Evolutionary conservation across 495 filamentous ascomycete genomes (phyloP).

Genomic region (Copromyces sp.): DNA sequence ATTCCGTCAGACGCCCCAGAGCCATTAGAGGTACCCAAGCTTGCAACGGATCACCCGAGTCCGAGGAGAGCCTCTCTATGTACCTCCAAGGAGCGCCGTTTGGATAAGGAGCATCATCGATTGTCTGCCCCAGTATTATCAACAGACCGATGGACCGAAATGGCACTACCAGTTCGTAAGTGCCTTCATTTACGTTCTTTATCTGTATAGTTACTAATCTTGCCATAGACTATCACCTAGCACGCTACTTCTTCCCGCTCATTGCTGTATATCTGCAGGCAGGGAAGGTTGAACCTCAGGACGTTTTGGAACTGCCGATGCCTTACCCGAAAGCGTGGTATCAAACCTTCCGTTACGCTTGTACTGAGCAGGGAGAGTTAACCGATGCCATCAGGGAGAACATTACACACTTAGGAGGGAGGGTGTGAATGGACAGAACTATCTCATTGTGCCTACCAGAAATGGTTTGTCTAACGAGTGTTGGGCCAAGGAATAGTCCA

Average conservation of each 20-base stretch:
- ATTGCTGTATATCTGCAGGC: slow-evolving; percentile 42
- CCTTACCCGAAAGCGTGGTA: slow-evolving; percentile 44
- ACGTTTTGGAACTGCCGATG: slow-evolving; percentile 45
- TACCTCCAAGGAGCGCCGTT: background rate
- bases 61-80: background rate
- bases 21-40: background rate
- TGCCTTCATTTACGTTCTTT: background rate
- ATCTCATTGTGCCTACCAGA: background rate
- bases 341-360: slow-evolving; percentile 39
- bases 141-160: slow-evolving; percentile 13
- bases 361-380: slow-evolving; percentile 39
- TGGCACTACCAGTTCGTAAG: slow-evolving; percentile 40
- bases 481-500: background rate
- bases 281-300: slow-evolving; percentile 37
- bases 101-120: background rate
- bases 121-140: background rate
- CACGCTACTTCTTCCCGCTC: slow-evolving; percentile 37
- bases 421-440: slow-evolving; percentile 19
- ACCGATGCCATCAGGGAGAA: slow-evolving; percentile 38
- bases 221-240: slow-evolving; percentile 38
- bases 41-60: background rate
- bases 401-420: slow-evolving; percentile 43
- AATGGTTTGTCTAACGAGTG: background rate
- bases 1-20: background rate
- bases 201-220: background rate